Percentiles rank a stretch among this genome's conserved stretches.
These are phyloP conservation scores for Ceratobasidium sp. DNA, from an alignment of 1,284 basidiomycete genomes.

Conservation along the genomic window DNA sequence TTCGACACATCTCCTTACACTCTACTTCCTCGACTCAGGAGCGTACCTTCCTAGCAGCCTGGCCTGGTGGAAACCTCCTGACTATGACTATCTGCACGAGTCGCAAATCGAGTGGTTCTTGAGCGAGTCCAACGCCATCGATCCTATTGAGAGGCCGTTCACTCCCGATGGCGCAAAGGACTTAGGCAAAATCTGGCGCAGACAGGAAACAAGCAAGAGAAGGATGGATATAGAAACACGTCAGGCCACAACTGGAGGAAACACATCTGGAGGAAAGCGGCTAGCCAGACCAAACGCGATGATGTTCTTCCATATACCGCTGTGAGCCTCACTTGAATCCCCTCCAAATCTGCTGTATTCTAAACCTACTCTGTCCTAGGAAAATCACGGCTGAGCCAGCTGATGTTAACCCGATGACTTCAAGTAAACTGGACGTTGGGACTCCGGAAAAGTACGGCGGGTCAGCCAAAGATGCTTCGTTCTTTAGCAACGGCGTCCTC, in stretches of 20 bases:
- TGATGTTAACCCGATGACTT: slow-evolving; percentile 67
- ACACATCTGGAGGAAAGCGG: slow-evolving; percentile 61
- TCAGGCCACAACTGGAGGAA: slow-evolving; percentile 62
- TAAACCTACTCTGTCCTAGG: slow-evolving; percentile 53
- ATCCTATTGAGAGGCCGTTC: slow-evolving; percentile 82
- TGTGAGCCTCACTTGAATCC: slow-evolving; percentile 63
- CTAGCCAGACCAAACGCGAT: slow-evolving; percentile 90
- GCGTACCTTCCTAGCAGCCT: slow-evolving; percentile 71
- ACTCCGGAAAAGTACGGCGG: slow-evolving; percentile 44
- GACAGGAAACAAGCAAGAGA: slow-evolving; percentile 41
- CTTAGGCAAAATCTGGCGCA: slow-evolving; percentile 68
- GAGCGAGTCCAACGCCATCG: slow-evolving; percentile 75
- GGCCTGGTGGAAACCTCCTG: slow-evolving; percentile 67
- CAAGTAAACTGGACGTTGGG: slow-evolving; percentile 73
- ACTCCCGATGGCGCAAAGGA: slow-evolving; percentile 76
- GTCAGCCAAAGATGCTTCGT: slow-evolving; percentile 65
- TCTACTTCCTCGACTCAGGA: slow-evolving; percentile 95
- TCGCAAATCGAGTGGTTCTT: slow-evolving; percentile 90
- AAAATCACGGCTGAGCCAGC: slow-evolving; percentile 68
- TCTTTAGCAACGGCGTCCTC: slow-evolving; percentile 82
- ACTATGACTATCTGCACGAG: slow-evolving; percentile 74
- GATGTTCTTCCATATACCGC: slow-evolving; percentile 95
- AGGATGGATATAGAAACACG: slow-evolving; percentile 49
- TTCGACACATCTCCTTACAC: slow-evolving; percentile 84
- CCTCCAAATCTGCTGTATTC: slow-evolving; percentile 9